Evolutionary conservation across 2,329 filamentous ascomycete genomes (phyloP).

Genomic region (Coccinonectria pachysandricola): DNA sequence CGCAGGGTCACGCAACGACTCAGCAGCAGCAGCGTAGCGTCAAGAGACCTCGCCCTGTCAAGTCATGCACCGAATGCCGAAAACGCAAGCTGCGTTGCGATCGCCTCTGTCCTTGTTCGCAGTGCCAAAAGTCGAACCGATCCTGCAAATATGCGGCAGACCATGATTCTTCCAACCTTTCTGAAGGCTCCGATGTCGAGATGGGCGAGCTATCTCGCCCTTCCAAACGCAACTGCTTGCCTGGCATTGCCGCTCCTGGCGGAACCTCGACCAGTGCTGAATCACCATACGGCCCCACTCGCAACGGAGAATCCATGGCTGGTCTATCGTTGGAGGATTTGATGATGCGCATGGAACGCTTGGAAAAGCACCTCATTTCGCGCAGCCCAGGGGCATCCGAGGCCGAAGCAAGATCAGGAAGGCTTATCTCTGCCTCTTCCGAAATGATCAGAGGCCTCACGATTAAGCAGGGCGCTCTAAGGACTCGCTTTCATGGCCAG

Average conservation of each 20-base stretch:
- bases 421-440: constrained; percentile 27
- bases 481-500: constrained; percentile 43
- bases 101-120: constrained; percentile 43
- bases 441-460: constrained; percentile 39
- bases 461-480: constrained; percentile 35
- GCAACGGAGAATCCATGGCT: constrained; percentile 23
- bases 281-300: constrained; percentile 13
- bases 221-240: constrained; percentile 27
- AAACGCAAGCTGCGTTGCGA: constrained; percentile 49
- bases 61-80: constrained; percentile 46
- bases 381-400: constrained; percentile 31
- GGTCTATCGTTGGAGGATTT: constrained; percentile 36
- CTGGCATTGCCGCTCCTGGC: constrained; percentile 14
- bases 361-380: constrained; percentile 40
- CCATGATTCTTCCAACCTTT: constrained; percentile 35
- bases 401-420: constrained; percentile 19
- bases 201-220: constrained; percentile 23
- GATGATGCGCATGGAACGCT: constrained; percentile 37
- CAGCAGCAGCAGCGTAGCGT: constrained; percentile 34
- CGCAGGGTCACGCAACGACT: constrained; percentile 11
- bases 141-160: constrained; percentile 42
- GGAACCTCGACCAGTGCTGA: constrained; percentile 16
- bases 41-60: constrained; percentile 44
- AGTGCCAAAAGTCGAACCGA: constrained; percentile 47
- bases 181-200: constrained; percentile 38